Conservation (phyloP, 116 monocot species). For the Zostera marina region DNA sequence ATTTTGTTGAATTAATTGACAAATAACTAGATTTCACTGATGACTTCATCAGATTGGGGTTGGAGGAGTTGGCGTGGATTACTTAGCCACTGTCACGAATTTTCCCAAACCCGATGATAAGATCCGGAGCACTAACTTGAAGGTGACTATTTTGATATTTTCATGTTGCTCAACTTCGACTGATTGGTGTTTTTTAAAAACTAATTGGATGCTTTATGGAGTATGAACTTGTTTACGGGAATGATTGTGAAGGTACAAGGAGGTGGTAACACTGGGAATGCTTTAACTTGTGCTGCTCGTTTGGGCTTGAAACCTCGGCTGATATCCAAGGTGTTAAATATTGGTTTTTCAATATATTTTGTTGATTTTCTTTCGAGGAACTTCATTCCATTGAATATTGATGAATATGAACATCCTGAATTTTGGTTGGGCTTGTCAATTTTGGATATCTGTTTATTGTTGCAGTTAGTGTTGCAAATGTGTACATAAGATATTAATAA, state of each 20-base stretch:
- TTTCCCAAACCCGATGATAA: constrained; percentile 89
- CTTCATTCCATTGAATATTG: too few species aligned
- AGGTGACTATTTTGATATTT: constrained; percentile 16
- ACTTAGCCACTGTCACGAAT: constrained; percentile 51
- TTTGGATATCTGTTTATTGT: too few species aligned
- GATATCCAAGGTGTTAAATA: constrained; percentile 64
- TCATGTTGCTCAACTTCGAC: not conserved
- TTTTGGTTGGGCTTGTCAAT: too few species aligned
- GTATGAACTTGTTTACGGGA: not conserved
- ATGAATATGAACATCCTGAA: too few species aligned
- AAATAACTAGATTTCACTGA: not conserved
- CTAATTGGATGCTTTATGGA: not conserved
- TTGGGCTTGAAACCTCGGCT: constrained; percentile 61
- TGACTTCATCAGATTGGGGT: constrained; percentile 55
- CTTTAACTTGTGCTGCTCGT: constrained; percentile 76
- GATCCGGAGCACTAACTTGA: constrained; percentile 78
- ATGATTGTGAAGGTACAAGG: constrained; percentile 52
- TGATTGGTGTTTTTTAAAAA: not conserved
- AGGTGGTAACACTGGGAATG: constrained; percentile 81
- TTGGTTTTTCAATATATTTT: not conserved
- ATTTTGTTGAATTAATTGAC: not conserved
- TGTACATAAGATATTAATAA: too few species aligned
- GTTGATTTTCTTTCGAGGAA: too few species aligned
- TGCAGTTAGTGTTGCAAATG: too few species aligned
- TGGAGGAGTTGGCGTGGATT: constrained; percentile 53